These are phyloP conservation scores for Artemisia tridentata DNA, from an alignment of 129 eudicot genomes.

Conservation along the genomic window DNA sequence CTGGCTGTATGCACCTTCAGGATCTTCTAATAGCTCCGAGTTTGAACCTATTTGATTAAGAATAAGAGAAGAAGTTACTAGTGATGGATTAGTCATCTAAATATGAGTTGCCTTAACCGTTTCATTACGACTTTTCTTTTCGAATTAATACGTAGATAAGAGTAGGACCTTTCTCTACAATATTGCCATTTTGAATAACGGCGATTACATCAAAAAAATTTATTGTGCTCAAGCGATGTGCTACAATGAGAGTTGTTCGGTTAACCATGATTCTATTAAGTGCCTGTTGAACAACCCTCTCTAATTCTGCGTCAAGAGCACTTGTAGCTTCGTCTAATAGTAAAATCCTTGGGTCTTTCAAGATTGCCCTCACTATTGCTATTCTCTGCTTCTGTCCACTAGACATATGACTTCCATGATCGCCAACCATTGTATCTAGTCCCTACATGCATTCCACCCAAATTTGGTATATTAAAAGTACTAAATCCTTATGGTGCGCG, in stretches of 20 bases:
- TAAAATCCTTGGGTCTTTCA: constrained; percentile 63
- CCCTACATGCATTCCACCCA: constrained; percentile 34
- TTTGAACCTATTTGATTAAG: constrained; percentile 52
- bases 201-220: constrained; percentile 59
- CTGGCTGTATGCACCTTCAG: constrained; percentile 79
- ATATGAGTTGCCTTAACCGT: too few relatives aligned
- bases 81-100: not conserved
- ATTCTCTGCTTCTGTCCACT: constrained; percentile 81
- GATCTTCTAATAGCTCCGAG: constrained; percentile 57
- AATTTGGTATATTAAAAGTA: not conserved
- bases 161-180: constrained; percentile 45
- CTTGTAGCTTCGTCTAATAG: constrained; percentile 80
- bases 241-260: constrained; percentile 67
- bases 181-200: constrained; percentile 57
- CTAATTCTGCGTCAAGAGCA: constrained; percentile 77
- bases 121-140: not conserved
- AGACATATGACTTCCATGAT: constrained; percentile 69
- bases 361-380: constrained; percentile 73
- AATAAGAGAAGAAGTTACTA: not conserved
- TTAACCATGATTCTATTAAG: constrained; percentile 65
- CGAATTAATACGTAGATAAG: not conserved
- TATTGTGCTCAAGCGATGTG: constrained; percentile 70
- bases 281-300: constrained; percentile 72
- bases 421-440: constrained; percentile 66
- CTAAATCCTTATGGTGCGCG: not conserved